Base-by-base conservation (phyloP, 139 green algal species). In the Chlamydomonas sp. region DNA sequence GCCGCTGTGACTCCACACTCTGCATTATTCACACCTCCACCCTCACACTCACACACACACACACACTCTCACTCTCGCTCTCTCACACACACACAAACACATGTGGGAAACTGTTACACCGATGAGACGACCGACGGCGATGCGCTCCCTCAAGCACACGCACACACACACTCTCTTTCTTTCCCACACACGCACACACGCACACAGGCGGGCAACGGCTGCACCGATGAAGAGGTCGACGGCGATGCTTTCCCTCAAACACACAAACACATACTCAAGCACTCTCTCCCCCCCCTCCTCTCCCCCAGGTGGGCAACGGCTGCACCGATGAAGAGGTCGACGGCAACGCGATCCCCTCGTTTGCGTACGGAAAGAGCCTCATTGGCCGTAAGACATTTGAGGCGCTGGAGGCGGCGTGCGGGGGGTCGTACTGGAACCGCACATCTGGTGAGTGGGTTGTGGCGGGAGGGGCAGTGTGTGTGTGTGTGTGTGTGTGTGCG, bases 21-120 rank as follows among this genome's bases (percentile, higher is more conserved):
- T n/a, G n/a, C n/a, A n/a, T n/a, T n/a, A n/a, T n/a, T n/a, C n/a
- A n/a, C n/a, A n/a, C n/a, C n/a, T n/a, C n/a, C n/a, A n/a, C n/a
- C n/a, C n/a, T n/a, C n/a, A n/a, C n/a, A n/a, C n/a, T n/a, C n/a
- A n/a, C n/a, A n/a, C n/a, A n/a, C n/a, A n/a, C n/a, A n/a, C n/a
- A n/a, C n/a, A n/a, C n/a, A n/a, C n/a, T n/a, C n/a, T n/a, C n/a
- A n/a, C n/a, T n/a, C n/a, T n/a, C n/a, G n/a, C n/a, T n/a, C n/a
- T n/a, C n/a, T n/a, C n/a, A n/a, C n/a, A n/a, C n/a, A n/a, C n/a
- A n/a, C n/a, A n/a, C n/a, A n/a, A n/a, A n/a, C n/a, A n/a, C n/a
- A n/a, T n/a, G 76, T 93, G 13, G 88, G 88, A 43, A 93, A 95
- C 49, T 83, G 85, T 26, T 85, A 81, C 60, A 91, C 84, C 1